Conservation (phyloP, 1,284 basidiomycete species). For the Sanghuangporus sanghuang region DNA sequence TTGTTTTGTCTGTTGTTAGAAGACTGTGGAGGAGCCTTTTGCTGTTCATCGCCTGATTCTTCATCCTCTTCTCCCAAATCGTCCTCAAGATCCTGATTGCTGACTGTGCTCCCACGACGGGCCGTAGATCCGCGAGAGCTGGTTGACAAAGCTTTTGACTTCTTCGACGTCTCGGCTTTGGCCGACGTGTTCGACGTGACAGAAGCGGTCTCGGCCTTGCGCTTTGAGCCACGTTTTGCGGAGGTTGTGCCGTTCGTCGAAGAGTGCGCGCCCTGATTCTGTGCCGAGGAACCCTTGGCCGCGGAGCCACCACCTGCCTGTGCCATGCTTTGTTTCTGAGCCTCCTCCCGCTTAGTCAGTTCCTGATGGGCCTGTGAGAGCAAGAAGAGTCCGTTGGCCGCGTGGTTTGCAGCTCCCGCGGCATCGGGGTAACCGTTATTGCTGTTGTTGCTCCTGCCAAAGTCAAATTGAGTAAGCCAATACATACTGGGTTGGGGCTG, state of each 20-base stretch:
- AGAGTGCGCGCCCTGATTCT: slow-evolving; percentile 11
- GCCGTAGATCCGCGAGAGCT: slow-evolving; percentile 24
- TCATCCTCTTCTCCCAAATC: slow-evolving; percentile 35
- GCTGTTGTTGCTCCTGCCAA: slow-evolving; percentile 16
- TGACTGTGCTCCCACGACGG: slow-evolving; percentile 21
- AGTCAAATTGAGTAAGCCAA: neutral
- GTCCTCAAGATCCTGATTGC: slow-evolving; percentile 40
- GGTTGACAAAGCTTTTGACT: slow-evolving; percentile 30
- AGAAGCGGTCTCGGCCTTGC: slow-evolving; percentile 48
- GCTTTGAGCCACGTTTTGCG: slow-evolving; percentile 57
- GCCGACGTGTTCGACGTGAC: slow-evolving; percentile 23
- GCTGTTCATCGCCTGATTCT: slow-evolving; percentile 23
- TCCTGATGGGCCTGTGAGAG: slow-evolving; percentile 93
- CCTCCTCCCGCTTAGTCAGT: slow-evolving; percentile 90
- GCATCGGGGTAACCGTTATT: slow-evolving; percentile 32
- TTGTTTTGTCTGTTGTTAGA: slow-evolving; percentile 34
- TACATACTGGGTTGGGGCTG: neutral
- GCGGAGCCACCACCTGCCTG: slow-evolving; percentile 23
- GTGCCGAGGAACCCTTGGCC: slow-evolving; percentile 23
- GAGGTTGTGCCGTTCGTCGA: slow-evolving; percentile 23
- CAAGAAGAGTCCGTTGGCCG: slow-evolving; percentile 89
- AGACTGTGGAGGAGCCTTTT: slow-evolving; percentile 16
- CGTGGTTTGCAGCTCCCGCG: slow-evolving; percentile 43
- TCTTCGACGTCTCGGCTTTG: slow-evolving; percentile 27
- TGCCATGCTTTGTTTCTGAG: slow-evolving; percentile 46